These are phyloP conservation scores for Piedraia hortae DNA, from an alignment of 2,329 filamentous ascomycete species.

Conservation along the genomic window DNA sequence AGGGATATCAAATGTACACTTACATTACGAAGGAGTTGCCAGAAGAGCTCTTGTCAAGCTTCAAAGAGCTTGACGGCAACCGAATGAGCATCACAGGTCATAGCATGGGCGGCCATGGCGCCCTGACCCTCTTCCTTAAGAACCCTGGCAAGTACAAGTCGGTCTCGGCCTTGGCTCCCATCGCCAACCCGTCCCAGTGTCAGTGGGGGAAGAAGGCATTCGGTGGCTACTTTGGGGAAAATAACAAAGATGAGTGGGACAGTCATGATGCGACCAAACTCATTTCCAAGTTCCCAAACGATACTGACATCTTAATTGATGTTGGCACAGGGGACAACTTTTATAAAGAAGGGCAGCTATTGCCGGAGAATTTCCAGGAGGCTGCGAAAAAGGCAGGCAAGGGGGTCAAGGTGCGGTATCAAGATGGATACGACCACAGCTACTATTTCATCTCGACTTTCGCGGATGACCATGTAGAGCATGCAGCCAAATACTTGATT, in stretches of 20 bases:
- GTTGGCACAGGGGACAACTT: constrained; percentile 90
- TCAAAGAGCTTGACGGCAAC: constrained; percentile 38
- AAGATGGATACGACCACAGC: constrained; percentile 81
- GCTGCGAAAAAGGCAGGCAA: constrained; percentile 50
- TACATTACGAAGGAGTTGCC: constrained; percentile 86
- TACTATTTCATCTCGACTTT: constrained; percentile 94
- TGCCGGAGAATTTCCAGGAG: constrained; percentile 74
- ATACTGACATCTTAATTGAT: constrained; percentile 59
- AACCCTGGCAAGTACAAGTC: constrained; percentile 74
- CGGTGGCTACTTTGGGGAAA: constrained; percentile 57
- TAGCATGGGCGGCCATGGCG: constrained; percentile 92
- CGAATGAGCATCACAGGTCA: constrained; percentile 74
- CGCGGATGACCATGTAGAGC: constrained; percentile 66
- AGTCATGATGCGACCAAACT: constrained; percentile 82
- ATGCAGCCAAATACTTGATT: constrained; percentile 58
- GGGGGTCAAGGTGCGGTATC: constrained; percentile 55
- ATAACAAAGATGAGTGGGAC: constrained; percentile 49
- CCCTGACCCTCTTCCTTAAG: constrained; percentile 72
- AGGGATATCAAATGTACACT: constrained; percentile 77
- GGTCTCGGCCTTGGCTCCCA: constrained; percentile 74
- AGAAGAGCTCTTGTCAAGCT: constrained; percentile 40
- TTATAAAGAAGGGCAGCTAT: constrained; percentile 75
- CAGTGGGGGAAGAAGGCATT: constrained; percentile 96
- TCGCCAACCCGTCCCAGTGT: constrained; percentile 58
- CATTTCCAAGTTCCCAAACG: constrained; percentile 43